phyloP scores from a whole-genome alignment of 192 early-diverging fungal genomes.

The Coemansia sp. region DNA sequence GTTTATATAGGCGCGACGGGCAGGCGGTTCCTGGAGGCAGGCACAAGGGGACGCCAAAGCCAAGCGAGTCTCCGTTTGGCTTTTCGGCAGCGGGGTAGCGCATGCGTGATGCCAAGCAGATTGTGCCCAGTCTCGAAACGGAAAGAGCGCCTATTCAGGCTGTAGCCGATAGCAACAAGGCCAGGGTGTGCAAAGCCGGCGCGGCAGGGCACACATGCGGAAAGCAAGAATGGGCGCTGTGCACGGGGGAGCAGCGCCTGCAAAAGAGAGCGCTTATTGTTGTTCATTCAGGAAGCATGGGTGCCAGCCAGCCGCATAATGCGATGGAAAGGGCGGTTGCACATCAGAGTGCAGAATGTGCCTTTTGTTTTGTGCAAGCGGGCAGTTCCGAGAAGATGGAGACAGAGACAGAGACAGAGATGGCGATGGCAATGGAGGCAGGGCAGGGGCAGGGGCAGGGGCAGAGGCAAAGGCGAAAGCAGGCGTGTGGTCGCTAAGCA shows the following conservation, averaged over 20 bases:
- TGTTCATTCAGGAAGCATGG: neutral
- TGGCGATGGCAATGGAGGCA: too few relatives aligned
- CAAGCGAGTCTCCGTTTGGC: neutral
- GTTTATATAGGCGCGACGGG: neutral
- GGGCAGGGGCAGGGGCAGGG: too few relatives aligned
- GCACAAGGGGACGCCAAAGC: neutral
- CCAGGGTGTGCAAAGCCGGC: neutral
- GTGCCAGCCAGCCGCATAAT: neutral
- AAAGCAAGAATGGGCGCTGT: neutral
- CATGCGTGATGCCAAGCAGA: slow-evolving; percentile 11
- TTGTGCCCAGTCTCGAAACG: slow-evolving; percentile 4
- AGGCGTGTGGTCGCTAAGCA: too few relatives aligned
- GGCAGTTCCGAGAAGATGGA: neutral
- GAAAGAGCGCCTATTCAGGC: slow-evolving; percentile 6
- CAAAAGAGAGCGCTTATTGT: neutral
- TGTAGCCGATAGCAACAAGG: slow-evolving; percentile 1
- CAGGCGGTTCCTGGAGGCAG: slow-evolving; percentile 6
- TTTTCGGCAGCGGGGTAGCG: slow-evolving; percentile 11
- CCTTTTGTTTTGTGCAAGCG: neutral
- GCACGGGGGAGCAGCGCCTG: neutral
- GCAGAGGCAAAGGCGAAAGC: too few relatives aligned
- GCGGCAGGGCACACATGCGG: neutral
- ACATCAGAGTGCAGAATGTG: neutral
- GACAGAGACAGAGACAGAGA: too few relatives aligned
- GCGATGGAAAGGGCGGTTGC: neutral